Base-by-base conservation (phyloP, 305 asterid species). In the Fraxinus xanthoxyloides region DNA sequence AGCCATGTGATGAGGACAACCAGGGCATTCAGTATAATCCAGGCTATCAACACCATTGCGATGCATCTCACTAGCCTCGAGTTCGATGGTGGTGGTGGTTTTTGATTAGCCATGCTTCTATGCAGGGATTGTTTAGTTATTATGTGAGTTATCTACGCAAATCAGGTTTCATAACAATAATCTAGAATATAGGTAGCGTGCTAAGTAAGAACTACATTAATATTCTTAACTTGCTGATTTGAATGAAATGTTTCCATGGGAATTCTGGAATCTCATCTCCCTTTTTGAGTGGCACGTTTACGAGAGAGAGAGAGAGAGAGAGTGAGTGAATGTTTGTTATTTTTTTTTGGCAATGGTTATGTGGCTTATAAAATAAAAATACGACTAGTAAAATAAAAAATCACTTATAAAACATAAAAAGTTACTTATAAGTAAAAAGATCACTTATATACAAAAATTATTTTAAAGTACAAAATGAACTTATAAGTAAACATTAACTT, bases 1-100 rank as follows among this genome's bases (percentile, higher is more conserved):
- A 86, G 84, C 91, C 93, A 89, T 1, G 67, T 85, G 75, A 89
- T 86, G 51, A 89, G 88, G 56, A 81, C 79, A 0, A 81, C 70
- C n/a, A 89, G 75, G 43, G 89, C 87, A 3, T 76, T 40, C 35
- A 89, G 8, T 31, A 82, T 35, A 7, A 90, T 81, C 6, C 86
- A 82, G 81, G 84, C 38, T 0, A 90, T 80, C 0, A 89, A 1
- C 26, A 75, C 83, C 2, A 75, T 24, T 80, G 82, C 84, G 30
- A 87, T 75, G 87, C 23, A 46, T 17, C 80, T 77, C 56, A 67
- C n/a, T 9, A 73, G 80, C 10, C 81, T 0, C 1, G 87, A 48
- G 35, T 73, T 81, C 56, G 36, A 79, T 0, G 46, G 82, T 38
- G 56, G 76, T 59, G 26, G 72, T 63, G 15, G 72, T 23, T 2